Conservation (phyloP, 768 basidiomycete species). For the Panaeolus cyanescens region DNA sequence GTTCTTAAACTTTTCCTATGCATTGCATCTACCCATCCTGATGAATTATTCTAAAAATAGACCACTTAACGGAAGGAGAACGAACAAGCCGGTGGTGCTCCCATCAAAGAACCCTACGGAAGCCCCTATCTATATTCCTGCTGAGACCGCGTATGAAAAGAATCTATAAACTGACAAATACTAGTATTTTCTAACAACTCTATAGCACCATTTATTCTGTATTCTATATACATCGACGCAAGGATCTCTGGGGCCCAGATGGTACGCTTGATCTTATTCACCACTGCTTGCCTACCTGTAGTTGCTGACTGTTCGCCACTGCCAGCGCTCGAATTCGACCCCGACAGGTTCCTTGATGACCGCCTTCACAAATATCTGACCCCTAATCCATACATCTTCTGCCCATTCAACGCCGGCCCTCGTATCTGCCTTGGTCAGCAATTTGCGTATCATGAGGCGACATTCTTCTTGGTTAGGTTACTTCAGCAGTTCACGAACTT, state of each 20-base stretch:
- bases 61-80: no score
- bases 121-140: constrained; percentile 54
- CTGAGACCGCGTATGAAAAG: constrained; percentile 42
- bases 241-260: constrained; percentile 60
- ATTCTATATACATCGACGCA: constrained; percentile 42
- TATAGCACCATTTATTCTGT: constrained; percentile 33
- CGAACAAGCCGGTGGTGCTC: constrained; percentile 43
- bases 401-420: constrained; percentile 42
- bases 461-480: constrained; percentile 56
- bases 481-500: constrained; percentile 51
- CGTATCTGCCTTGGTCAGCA: constrained; percentile 42
- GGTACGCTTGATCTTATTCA: constrained; percentile 33
- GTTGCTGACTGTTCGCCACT: no score
- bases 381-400: constrained; percentile 43
- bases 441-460: constrained; percentile 58
- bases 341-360: constrained; percentile 58
- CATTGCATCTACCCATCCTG: no score
- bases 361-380: constrained; percentile 45
- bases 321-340: constrained; percentile 51
- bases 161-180: background rate
- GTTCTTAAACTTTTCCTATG: constrained; percentile 7
- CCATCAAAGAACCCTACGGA: constrained; percentile 41
- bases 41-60: no score
- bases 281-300: no score
- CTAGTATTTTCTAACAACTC: background rate